A percentile compares a stretch with the other conserved stretches of the same genome.
Evolutionary conservation across 805 yeast species (phyloP).

Genomic region (Schwanniomyces sp.): DNA sequence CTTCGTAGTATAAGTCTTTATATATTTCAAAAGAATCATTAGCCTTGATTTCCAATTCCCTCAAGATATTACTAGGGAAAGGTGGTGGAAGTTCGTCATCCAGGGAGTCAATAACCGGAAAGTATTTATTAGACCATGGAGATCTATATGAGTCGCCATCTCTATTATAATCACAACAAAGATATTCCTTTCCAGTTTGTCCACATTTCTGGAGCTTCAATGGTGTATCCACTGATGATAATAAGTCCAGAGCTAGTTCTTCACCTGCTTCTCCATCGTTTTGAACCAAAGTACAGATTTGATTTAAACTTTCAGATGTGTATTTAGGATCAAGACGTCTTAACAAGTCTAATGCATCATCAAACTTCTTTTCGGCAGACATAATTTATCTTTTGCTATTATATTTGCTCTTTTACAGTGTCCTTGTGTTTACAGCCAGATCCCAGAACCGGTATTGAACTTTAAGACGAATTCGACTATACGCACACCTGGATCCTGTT

Average conservation of each 20-base stretch:
- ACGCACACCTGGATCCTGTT: neutral
- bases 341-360: conserved; percentile 39
- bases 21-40: conserved; percentile 91
- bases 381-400: conserved; percentile 6
- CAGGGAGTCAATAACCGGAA: conserved; percentile 36
- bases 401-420: neutral
- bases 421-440: neutral
- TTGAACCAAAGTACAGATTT: conserved; percentile 42
- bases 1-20: conserved; percentile 92
- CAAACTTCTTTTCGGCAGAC: conserved; percentile 36
- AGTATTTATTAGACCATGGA: conserved; percentile 84
- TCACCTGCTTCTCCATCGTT: conserved; percentile 27
- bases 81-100: conserved; percentile 70
- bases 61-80: conserved; percentile 62
- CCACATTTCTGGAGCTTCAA: conserved; percentile 52
- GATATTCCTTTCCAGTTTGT: conserved; percentile 61
- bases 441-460: neutral
- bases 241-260: conserved; percentile 79
- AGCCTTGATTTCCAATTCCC: conserved; percentile 76
- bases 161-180: conserved; percentile 92
- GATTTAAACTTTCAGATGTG: conserved; percentile 30
- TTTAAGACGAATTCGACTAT: neutral
- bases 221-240: conserved; percentile 87
- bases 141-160: conserved; percentile 92
- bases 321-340: conserved; percentile 41